Percentiles rank a stretch among this genome's conserved stretches.
Evolutionary conservation across 164 flowering plant species (phyloP).

Genomic region (Liquidambar formosana): DNA sequence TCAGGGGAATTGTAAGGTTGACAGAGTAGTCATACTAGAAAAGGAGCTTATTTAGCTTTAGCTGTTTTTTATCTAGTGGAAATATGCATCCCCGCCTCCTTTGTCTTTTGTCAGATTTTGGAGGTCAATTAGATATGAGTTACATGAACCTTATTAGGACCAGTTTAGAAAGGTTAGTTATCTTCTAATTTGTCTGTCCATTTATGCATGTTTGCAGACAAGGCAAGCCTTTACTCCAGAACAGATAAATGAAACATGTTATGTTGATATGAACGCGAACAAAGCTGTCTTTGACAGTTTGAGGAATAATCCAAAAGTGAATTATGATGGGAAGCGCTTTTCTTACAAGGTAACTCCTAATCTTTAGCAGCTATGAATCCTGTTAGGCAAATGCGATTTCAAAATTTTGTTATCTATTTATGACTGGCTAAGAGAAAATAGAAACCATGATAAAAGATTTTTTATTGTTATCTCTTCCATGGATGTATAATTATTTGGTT

Average conservation of each 20-base stretch:
- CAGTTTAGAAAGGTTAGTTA: too few species aligned
- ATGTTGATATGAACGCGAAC: constrained; percentile 62
- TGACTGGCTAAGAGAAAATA: not conserved
- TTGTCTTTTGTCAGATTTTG: too few species aligned
- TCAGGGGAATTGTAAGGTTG: too few species aligned
- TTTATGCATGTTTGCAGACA: constrained; percentile 40
- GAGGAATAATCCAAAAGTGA: constrained; percentile 63
- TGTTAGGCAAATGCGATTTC: not conserved
- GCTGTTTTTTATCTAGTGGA: too few species aligned
- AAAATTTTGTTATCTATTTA: not conserved
- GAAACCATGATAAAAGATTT: not conserved
- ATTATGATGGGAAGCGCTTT: constrained; percentile 62
- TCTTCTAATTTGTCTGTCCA: not conserved
- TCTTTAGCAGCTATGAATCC: not conserved
- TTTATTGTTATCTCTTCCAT: not conserved
- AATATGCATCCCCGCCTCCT: too few species aligned
- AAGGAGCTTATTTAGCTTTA: too few species aligned
- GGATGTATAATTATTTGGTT: not conserved
- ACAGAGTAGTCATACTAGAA: too few species aligned
- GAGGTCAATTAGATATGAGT: too few species aligned
- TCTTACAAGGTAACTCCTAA: constrained; percentile 61
- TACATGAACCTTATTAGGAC: too few species aligned
- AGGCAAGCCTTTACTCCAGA: constrained; percentile 62
- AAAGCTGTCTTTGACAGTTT: constrained; percentile 74
- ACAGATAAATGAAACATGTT: constrained; percentile 62